Evolutionary conservation across 2,329 filamentous ascomycete genomes (phyloP), one percentile per base, ranked within the genome.

Genomic region (Pestalotiopsis fici): DNA sequence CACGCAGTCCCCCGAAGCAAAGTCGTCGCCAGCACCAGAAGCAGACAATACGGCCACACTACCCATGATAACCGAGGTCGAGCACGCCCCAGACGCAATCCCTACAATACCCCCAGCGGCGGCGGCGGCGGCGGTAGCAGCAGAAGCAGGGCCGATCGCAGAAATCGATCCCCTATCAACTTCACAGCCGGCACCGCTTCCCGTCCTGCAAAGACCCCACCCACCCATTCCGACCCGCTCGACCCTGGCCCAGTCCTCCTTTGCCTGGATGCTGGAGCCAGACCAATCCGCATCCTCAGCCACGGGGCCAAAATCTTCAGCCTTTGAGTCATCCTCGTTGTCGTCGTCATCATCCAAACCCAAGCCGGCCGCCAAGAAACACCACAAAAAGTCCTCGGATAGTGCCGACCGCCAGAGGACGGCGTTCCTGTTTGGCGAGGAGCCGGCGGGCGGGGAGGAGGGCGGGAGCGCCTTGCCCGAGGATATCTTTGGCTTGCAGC

Each of bases 191-290:
- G 60, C 71, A 21, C 70, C 69, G n/a, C 60, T 68, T n/a, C 13
- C 23, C 11, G 25, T 78, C 68, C 65, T 73, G 74, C 59, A 78
- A 69, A 71, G 78, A 12, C 76, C 79, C 13, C 70, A 73, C 3
- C 79, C 77, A 57, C 80, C 86, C 2, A 85, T 89, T 18, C 88
- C 87, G 0, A 88, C 88, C 23, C 85, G 90, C 25, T 91, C 91
- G 3, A 88, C 86, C 0, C 83, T 94, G 39, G 90, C 91, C 1
- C 91, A 93, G 71, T 93, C 92, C 7, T 91, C 90, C 3, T 94
- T 93, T 77, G 90, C 91, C 1, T 94, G 91, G 90, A 94, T 94
- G 91, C 83, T 94, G 2, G 89, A 90, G 71, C 86, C 86, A 3
- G 85, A 87, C 70, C 75, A 82, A 65, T 77, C 81, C 60, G 12